phyloP scores from a whole-genome alignment of 2,329 filamentous ascomycete species.

The Aspergillus fijiensis region DNA sequence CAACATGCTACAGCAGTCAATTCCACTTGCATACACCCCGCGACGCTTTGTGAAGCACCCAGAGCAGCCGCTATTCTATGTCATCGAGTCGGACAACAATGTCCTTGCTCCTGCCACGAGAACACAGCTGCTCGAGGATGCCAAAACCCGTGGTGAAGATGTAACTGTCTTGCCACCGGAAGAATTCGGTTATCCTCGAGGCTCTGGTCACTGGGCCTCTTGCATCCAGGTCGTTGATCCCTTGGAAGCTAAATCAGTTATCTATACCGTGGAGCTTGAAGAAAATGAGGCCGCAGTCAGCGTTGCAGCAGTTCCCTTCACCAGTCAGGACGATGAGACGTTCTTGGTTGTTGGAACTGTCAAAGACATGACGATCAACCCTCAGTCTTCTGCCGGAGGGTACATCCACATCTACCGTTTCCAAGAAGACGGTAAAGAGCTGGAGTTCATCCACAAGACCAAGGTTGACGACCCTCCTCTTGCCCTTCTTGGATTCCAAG shows the following conservation, averaged over 20 bases:
- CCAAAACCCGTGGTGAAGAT: slow-evolving; percentile 69
- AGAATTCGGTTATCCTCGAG: slow-evolving; percentile 86
- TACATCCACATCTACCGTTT: slow-evolving; percentile 93
- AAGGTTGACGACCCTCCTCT: slow-evolving; percentile 85
- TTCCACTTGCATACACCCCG: slow-evolving; percentile 86
- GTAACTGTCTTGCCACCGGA: slow-evolving; percentile 68
- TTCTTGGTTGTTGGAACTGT: slow-evolving; percentile 95
- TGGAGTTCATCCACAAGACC: slow-evolving; percentile 96
- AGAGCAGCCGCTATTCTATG: slow-evolving; percentile 85
- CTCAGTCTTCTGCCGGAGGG: slow-evolving; percentile 72
- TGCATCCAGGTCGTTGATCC: slow-evolving; percentile 93
- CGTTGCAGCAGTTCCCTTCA: slow-evolving; percentile 78
- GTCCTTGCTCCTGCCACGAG: slow-evolving; percentile 78
- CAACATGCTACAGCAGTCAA: slow-evolving; percentile 81
- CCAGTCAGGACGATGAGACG: slow-evolving; percentile 81
- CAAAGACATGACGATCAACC: slow-evolving; percentile 80
- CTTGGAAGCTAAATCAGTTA: slow-evolving; percentile 67
- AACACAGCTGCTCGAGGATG: slow-evolving; percentile 71
- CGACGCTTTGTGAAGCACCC: slow-evolving; percentile 85
- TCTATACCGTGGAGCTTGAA: slow-evolving; percentile 77
- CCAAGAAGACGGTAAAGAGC: slow-evolving; percentile 76
- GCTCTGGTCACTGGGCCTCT: slow-evolving; percentile 86
- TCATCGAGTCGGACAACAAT: slow-evolving; percentile 91
- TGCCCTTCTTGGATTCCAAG: slow-evolving; percentile 91
- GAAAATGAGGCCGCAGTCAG: slow-evolving; percentile 92